Percentiles rank a stretch among this genome's conserved stretches.
Conservation (phyloP, 805 yeast genomes). For the Teunomyces pallodes region DNA sequence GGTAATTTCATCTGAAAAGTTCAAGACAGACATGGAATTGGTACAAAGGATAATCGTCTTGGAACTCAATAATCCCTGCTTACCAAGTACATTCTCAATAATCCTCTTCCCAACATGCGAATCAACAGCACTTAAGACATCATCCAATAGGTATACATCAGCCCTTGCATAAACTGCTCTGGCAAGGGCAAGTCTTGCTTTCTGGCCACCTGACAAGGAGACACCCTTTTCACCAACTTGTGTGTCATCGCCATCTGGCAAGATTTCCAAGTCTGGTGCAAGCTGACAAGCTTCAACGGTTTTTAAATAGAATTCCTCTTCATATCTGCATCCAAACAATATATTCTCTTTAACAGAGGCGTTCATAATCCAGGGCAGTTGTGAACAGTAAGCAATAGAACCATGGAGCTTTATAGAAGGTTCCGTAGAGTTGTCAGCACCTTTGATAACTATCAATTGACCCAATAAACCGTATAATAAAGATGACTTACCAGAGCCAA, state of each 20-base stretch:
- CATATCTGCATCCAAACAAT: constrained; percentile 22
- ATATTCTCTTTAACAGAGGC: constrained; percentile 24
- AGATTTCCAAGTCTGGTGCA: constrained; percentile 20
- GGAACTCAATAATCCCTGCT: constrained; percentile 20
- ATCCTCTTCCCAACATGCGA: constrained; percentile 29
- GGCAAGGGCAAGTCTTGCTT: constrained; percentile 28
- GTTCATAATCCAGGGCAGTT: constrained; percentile 26
- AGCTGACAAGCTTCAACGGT: constrained; percentile 27
- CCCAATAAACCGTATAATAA: constrained; percentile 24
- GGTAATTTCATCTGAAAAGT: constrained; percentile 19
- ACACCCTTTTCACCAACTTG: constrained; percentile 30
- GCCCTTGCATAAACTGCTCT: constrained; percentile 28
- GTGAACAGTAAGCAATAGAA: constrained; percentile 25
- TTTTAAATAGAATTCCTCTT: constrained; percentile 18
- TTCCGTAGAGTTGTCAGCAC: background rate
- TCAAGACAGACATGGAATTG: constrained; percentile 23
- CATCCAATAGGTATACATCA: constrained; percentile 26
- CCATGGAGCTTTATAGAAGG: constrained; percentile 17
- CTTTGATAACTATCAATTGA: constrained; percentile 12
- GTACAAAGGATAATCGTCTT: constrained; percentile 28
- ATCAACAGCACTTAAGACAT: constrained; percentile 27
- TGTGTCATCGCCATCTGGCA: constrained; percentile 28
- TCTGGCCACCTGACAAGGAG: constrained; percentile 29
- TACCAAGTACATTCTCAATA: constrained; percentile 22
- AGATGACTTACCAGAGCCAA: constrained; percentile 27